phyloP scores from a whole-genome alignment of 176 grass and related monocot species.

The Saccharum spontaneum region DNA sequence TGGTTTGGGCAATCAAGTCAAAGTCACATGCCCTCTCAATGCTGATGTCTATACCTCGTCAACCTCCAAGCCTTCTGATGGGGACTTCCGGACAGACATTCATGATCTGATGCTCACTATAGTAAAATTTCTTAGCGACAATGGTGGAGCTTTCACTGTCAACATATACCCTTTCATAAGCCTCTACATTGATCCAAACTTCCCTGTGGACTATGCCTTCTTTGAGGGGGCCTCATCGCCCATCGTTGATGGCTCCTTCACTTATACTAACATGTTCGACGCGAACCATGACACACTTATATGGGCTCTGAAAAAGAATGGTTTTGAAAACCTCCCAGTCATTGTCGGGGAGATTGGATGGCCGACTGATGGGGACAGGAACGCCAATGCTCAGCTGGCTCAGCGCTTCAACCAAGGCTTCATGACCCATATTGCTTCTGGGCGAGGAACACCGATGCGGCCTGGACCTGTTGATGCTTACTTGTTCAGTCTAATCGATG shows the following conservation, averaged over 20 bases:
- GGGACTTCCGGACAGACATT: constrained; percentile 88
- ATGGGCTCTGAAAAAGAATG: constrained; percentile 94
- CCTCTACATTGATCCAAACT: constrained; percentile 78
- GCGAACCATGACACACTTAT: constrained; percentile 89
- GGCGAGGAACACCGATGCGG: constrained; percentile 76
- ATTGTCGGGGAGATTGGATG: constrained; percentile 93
- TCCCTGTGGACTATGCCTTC: constrained; percentile 94
- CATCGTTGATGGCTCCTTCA: constrained; percentile 66
- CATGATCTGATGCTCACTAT: constrained; percentile 84
- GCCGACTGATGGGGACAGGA: constrained; percentile 89
- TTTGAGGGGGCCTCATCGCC: constrained; percentile 66
- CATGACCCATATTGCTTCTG: constrained; percentile 66
- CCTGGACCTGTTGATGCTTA: constrained; percentile 74
- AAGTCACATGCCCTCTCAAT: constrained; percentile 80
- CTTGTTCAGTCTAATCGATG: constrained; percentile 93
- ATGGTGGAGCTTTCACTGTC: constrained; percentile 76
- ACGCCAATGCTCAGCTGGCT: constrained; percentile 70
- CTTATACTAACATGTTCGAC: constrained; percentile 96
- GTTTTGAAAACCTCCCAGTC: constrained; percentile 68
- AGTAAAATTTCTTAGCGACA: constrained; percentile 89
- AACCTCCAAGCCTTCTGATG: constrained; percentile 71
- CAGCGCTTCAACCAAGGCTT: constrained; percentile 96
- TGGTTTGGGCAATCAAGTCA: constrained; percentile 70
- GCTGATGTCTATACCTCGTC: constrained; percentile 81
- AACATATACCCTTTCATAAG: constrained; percentile 99